These are phyloP conservation scores for Talaromyces albobiverticillius DNA, from an alignment of 2,329 filamentous ascomycete genomes.

Conservation along the genomic window DNA sequence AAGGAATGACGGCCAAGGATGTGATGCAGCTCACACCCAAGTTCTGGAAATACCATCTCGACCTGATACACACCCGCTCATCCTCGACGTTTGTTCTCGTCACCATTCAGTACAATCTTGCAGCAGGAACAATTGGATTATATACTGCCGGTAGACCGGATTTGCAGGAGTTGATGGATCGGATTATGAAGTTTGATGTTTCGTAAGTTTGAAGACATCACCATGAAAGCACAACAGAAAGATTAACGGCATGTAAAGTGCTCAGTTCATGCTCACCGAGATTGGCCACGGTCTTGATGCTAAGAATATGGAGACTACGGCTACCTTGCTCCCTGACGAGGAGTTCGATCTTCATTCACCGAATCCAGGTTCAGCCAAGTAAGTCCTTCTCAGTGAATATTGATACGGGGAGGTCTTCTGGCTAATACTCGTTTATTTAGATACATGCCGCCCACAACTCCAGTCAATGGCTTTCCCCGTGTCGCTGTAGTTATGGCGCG, in stretches of 20 bases:
- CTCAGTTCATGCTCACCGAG: slow-evolving; percentile 41
- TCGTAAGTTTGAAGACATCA: slow-evolving; percentile 16
- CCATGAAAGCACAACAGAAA: neutral
- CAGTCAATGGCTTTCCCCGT: slow-evolving; percentile 21
- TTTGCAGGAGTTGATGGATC: slow-evolving; percentile 17
- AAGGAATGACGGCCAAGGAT: slow-evolving; percentile 11
- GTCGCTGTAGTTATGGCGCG: slow-evolving; percentile 34
- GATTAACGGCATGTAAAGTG: slow-evolving; percentile 2
- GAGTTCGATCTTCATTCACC: slow-evolving; percentile 35
- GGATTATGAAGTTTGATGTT: slow-evolving; percentile 20
- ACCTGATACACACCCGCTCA: slow-evolving; percentile 78
- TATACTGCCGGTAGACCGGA: slow-evolving; percentile 16
- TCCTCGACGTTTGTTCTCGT: slow-evolving; percentile 67
- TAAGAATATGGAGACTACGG: slow-evolving; percentile 38
- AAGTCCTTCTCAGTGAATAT: neutral
- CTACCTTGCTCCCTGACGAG: slow-evolving; percentile 32
- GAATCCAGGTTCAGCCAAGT: slow-evolving; percentile 29
- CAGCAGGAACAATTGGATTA: slow-evolving; percentile 20
- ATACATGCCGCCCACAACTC: slow-evolving; percentile 17
- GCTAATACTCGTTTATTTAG: neutral
- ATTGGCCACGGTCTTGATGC: slow-evolving; percentile 41
- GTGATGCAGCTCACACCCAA: slow-evolving; percentile 13
- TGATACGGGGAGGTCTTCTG: neutral
- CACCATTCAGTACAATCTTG: slow-evolving; percentile 21
- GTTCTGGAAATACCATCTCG: slow-evolving; percentile 10